Evolutionary conservation across 2,329 filamentous ascomycete species (phyloP), one percentile per base, ranked within the genome.

Genomic region (Zarea fungicola): DNA sequence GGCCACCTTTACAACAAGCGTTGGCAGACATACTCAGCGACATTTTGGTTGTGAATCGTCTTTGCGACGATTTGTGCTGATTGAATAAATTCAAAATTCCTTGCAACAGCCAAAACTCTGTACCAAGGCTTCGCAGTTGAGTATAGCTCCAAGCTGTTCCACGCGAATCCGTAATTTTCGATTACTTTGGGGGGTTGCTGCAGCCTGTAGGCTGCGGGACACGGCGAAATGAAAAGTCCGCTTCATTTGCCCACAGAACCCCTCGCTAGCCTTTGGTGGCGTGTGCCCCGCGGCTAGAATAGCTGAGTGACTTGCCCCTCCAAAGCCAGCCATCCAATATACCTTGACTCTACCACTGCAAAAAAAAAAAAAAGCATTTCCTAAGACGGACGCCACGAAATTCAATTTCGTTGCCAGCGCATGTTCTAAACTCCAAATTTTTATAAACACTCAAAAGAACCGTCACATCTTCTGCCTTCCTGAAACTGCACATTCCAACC

Each of bases 21-120:
- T 26, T 16, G 36, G 9, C 22, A 18, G 16, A 57, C 58, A 48
- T 52, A 61, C 58, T 61, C 53, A 61, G 51, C 51, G 58, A 56
- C 58, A 51, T 51, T 40, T 39, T 48, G 40, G 44, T 44, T 46
- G 43, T 13, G 28, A 40, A 42, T 51, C 48, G 43, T 32, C 29
- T 51, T 43, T 37, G 21, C 32, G 40, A 51, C 39, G 49, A 43
- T 10, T 14, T 32, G 28, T 48, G 13, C 37, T 43, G 34, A 14
- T 42, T 23, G 16, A 29, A 40, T 29, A n/a, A 32, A 43, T 46
- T 44, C 31, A 36, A 32, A 26, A 37, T 8, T 18, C 42, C 31
- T 42, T 29, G 29, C 23, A 42, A 46, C 49, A 51, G 49, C 42
- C 42, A 46, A 47, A 46, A 42, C 9, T 42, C 32, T 19, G 40